phyloP scores from a whole-genome alignment of 2,329 filamentous ascomycete genomes.

The Colletotrichum filicis region DNA sequence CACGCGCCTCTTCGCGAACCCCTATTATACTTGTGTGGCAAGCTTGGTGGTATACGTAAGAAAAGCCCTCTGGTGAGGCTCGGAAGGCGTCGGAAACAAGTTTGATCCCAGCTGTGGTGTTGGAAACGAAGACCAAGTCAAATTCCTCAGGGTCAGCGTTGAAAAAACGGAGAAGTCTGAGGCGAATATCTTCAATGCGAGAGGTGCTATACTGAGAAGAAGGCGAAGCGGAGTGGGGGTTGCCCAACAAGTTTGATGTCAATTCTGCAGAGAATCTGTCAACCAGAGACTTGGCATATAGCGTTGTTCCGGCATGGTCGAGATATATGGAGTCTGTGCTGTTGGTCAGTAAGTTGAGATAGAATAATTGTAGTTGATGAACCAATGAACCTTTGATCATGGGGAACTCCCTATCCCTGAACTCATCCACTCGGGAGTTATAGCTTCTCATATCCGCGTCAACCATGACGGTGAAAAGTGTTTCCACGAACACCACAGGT shows the following conservation, averaged over 20 bases:
- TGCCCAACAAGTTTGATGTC: slow-evolving; percentile 83
- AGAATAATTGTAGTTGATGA: neutral
- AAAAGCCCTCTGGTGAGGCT: slow-evolving; percentile 75
- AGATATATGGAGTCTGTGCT: slow-evolving; percentile 80
- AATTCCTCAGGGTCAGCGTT: slow-evolving; percentile 84
- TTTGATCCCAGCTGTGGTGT: slow-evolving; percentile 92
- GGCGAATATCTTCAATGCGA: slow-evolving; percentile 79
- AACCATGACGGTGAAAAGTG: neutral
- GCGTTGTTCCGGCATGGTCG: slow-evolving; percentile 94
- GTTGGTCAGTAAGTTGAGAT: slow-evolving; percentile 27
- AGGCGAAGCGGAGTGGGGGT: slow-evolving; percentile 87
- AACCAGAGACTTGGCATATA: slow-evolving; percentile 83
- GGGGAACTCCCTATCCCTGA: slow-evolving; percentile 72
- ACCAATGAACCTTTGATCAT: slow-evolving; percentile 70
- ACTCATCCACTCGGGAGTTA: slow-evolving; percentile 66
- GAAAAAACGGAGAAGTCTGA: slow-evolving; percentile 80
- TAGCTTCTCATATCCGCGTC: slow-evolving; percentile 51
- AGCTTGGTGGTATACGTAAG: slow-evolving; percentile 85
- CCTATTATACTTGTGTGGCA: slow-evolving; percentile 91
- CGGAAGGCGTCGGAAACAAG: slow-evolving; percentile 83
- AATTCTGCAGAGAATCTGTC: slow-evolving; percentile 84
- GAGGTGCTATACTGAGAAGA: slow-evolving; percentile 82
- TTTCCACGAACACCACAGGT: neutral
- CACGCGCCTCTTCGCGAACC: slow-evolving; percentile 75
- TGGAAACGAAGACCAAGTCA: slow-evolving; percentile 90